Conservation (phyloP, 2,329 filamentous ascomycete species). For the Ophiostoma novo-ulmi region DNA sequence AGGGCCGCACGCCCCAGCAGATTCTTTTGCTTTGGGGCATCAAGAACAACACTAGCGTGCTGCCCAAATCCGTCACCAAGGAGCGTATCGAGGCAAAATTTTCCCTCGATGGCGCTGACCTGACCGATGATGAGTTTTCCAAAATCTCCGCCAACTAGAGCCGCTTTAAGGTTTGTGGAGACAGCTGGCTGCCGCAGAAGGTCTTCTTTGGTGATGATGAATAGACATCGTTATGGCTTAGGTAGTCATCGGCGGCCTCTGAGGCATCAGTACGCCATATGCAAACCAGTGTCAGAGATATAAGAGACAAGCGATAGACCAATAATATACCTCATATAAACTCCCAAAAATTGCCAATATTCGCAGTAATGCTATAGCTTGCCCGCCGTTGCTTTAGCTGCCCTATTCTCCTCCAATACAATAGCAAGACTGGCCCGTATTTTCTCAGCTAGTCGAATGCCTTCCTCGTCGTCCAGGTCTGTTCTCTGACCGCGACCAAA, state of each 20-base stretch:
- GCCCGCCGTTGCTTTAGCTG: neutral
- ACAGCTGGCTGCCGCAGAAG: conserved; percentile 67
- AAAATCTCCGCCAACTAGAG: conserved; percentile 63
- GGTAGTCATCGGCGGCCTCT: neutral
- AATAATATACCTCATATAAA: neutral
- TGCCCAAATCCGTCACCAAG: conserved; percentile 76
- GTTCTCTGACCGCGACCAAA: conserved; percentile 69
- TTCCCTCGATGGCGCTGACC: conserved; percentile 59
- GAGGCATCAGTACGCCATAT: neutral
- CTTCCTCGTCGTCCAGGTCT: conserved; percentile 74
- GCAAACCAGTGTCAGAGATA: neutral
- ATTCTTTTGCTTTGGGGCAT: conserved; percentile 76
- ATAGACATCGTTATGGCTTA: conserved; percentile 38
- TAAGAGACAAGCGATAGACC: neutral
- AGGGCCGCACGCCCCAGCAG: conserved; percentile 68
- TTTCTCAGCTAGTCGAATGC: conserved; percentile 47
- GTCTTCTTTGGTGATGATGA: conserved; percentile 83
- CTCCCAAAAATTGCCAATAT: neutral
- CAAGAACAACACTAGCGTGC: conserved; percentile 74
- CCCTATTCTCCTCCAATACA: neutral
- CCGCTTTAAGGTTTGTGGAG: conserved; percentile 77
- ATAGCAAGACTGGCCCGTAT: conserved; percentile 16
- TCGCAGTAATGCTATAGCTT: neutral
- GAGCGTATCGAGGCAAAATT: conserved; percentile 72
- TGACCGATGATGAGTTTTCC: conserved; percentile 67